Base-by-base conservation (phyloP, 352 stramenopile genomes). In the Saprolegnia diclina region DNA sequence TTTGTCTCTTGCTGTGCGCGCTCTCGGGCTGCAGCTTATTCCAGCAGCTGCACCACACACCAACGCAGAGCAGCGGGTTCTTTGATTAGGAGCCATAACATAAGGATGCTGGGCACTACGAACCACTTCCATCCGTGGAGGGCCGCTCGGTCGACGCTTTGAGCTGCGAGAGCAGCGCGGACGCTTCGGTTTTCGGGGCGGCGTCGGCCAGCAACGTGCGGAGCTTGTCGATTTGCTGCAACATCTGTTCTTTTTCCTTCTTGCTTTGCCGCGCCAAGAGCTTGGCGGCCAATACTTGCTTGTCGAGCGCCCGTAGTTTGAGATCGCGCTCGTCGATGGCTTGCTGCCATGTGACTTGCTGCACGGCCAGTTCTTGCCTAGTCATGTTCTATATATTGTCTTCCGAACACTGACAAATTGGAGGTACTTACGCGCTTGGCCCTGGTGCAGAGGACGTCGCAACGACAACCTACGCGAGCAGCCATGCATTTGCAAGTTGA, bases 231-330 rank as follows among this genome's bases (percentile, higher is more conserved):
- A 86, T 57, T 26, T 78, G 76, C 14, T 81, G 70, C 44, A 82
- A 50, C 0, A 88, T 55, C 37, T 76, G 76, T 57, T 88, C 79
- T 57, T 89, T 91, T 29, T 91, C 83, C 54, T 90, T 91, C 45
- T 88, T 91, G 6, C 77, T 71, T 66, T 90, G 83, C 0, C 79
- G 77, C 19, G 74, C 74, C 16, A 90, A 76, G n/a, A 90, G 62
- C 66, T 92, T 92, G 10, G 81, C 74, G 4, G 82, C 83, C 19
- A 84, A 85, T 0, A 92, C 71, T 56, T 92, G 82, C 0, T 82
- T 80, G 54, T 89, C 80, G 3, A 74, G 71, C 42, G 77, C 83
- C 67, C 88, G 88, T 9, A 78, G 55, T 10, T 77, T 67, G 11
- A 77, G 71, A 1, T 80, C 73, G 56, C 81, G 88, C 46, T 84